phyloP scores from a whole-genome alignment of 2,329 filamentous ascomycete genomes.

The Aschersonia sp. region DNA sequence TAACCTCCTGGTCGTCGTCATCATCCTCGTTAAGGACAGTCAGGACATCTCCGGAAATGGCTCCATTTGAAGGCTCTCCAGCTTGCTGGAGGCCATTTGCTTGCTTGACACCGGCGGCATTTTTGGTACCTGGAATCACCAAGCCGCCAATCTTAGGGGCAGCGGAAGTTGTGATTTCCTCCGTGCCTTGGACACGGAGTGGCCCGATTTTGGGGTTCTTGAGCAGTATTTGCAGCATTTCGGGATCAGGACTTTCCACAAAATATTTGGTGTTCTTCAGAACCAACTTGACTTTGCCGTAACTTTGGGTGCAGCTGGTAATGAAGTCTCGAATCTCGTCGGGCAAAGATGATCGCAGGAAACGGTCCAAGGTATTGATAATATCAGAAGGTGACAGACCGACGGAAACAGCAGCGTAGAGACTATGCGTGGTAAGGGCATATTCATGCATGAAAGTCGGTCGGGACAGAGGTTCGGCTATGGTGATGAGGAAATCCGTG shows the following conservation, averaged over 20 bases:
- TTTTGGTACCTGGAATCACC: constrained; percentile 88
- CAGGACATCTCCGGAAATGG: constrained; percentile 54
- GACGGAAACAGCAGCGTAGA: constrained; percentile 91
- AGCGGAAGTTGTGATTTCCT: constrained; percentile 62
- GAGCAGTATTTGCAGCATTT: constrained; percentile 74
- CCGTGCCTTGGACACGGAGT: constrained; percentile 57
- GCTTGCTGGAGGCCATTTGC: constrained; percentile 28
- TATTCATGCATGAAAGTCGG: constrained; percentile 92
- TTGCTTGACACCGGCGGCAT: constrained; percentile 78
- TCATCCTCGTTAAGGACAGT: constrained; percentile 68
- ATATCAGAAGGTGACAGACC: constrained; percentile 85
- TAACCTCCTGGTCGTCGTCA: constrained; percentile 76
- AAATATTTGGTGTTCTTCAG: constrained; percentile 91
- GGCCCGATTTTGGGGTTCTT: constrained; percentile 71
- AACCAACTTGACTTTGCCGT: constrained; percentile 91
- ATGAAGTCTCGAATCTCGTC: constrained; percentile 71
- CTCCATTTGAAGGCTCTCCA: constrained; percentile 25
- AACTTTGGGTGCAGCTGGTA: constrained; percentile 67
- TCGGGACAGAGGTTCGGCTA: constrained; percentile 83
- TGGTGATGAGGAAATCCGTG: constrained; percentile 89
- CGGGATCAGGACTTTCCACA: constrained; percentile 79
- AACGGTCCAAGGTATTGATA: constrained; percentile 71
- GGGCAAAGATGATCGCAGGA: constrained; percentile 80
- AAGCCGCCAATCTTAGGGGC: constrained; percentile 78
- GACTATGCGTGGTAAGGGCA: constrained; percentile 74